These are phyloP conservation scores for Elaeagnus macrophylla DNA, from an alignment of 306 rosid species.

Conservation along the genomic window DNA sequence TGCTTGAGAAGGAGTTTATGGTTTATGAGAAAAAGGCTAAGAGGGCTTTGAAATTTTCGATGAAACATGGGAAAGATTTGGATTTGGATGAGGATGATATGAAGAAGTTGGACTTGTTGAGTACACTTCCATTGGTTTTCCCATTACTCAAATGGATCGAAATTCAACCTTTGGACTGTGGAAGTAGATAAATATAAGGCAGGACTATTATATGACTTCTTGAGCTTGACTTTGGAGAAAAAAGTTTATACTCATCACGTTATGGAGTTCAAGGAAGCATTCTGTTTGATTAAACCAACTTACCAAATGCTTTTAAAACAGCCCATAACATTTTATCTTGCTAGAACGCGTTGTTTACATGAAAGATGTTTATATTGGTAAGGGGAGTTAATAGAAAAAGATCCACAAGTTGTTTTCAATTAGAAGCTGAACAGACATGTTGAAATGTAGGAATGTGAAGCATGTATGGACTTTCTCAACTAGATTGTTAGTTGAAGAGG, in stretches of 20 bases:
- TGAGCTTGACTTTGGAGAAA: slow-evolving; percentile 89
- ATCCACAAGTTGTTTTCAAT: slow-evolving; percentile 59
- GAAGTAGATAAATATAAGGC: slow-evolving; percentile 87
- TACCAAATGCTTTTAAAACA: slow-evolving; percentile 84
- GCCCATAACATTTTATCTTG: slow-evolving; percentile 72
- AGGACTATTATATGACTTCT: slow-evolving; percentile 69
- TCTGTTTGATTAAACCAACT: slow-evolving; percentile 78
- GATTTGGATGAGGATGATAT: slow-evolving; percentile 49
- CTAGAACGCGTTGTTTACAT: slow-evolving; percentile 78
- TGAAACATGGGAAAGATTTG: slow-evolving; percentile 74
- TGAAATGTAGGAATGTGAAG: slow-evolving; percentile 35
- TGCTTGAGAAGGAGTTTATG: slow-evolving; percentile 69
- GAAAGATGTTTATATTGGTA: slow-evolving; percentile 61
- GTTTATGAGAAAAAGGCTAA: slow-evolving; percentile 61
- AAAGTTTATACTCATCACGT: slow-evolving; percentile 85
- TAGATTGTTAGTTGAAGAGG: background rate
- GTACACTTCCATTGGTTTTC: slow-evolving; percentile 70
- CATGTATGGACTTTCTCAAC: background rate
- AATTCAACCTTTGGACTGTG: slow-evolving; percentile 64
- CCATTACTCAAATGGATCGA: slow-evolving; percentile 69
- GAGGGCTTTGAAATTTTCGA: slow-evolving; percentile 67
- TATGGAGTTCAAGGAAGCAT: slow-evolving; percentile 90
- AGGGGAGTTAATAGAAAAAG: slow-evolving; percentile 56
- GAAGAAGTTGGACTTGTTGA: slow-evolving; percentile 62
- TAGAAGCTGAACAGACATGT: slow-evolving; percentile 67